Evolutionary conservation across 164 flowering plant genomes (phyloP), one percentile per base, ranked within the genome.

Genomic region (Magnolia sinica): DNA sequence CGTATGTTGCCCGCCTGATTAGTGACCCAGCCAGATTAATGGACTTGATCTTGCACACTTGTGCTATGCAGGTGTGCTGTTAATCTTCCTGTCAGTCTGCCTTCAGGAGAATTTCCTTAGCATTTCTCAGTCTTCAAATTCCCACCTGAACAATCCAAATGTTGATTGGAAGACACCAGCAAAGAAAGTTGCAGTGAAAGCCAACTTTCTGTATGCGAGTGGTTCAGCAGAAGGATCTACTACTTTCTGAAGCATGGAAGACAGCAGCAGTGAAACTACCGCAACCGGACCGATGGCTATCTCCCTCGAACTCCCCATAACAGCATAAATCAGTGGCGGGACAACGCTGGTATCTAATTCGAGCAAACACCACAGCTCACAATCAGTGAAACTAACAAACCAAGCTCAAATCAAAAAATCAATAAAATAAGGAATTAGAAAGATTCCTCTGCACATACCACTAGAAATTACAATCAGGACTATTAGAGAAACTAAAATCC

Each of bases 201-300:
- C 88, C 66, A 88, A 71, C 27, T 81, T 83, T 73, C 83, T 83
- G 76, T 94, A 94, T 9, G 85, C 87, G 49, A 77, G 7, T 0
- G 96, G 96, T 81, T 92, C 87, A n/a, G 80, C 79, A 0, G 72
- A 79, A 50, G 95, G 97, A 78, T 92, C 96, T 23, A 71, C 79
- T 1, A 90, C 7, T 55, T 87, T 81, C 68, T 81, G 88, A 78
- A 89, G 50, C 92, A 89, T 74, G 19, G 97, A 85, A 3, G 96
- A 87, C 1, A 94, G 73, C 23, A 94, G 82, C 71, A 94, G 50
- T 0, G 98, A 94, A 52, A 92, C 98, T 29, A 94, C 96, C 0
- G 97, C 97, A 6, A 94, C 97, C 0, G 97, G 96, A 22, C 98
- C 98, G 52, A 94, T 89, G 3, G 96, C 98, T 20, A 94, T 73